Evolutionary conservation across 805 yeast genomes (phyloP), one percentile per base, ranked within the genome.

Genomic region (Metschnikowia peoriensis): DNA sequence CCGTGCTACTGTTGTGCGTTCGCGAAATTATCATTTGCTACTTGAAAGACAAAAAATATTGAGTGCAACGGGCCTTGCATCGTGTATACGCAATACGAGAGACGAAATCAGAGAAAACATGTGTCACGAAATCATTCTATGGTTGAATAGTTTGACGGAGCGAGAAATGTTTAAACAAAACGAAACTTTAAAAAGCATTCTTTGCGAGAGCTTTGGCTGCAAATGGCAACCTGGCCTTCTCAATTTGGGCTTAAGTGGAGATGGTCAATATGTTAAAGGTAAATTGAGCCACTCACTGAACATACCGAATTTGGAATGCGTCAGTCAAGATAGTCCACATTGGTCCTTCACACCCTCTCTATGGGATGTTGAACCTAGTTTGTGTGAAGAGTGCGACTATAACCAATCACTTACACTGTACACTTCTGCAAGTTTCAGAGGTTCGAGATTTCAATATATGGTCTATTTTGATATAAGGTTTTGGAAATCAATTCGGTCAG

Each of bases 31-130:
- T 6, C 69, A 68, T 0, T 72, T 77, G 8, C 66, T 89, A 37
- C 53, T 81, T 38, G 80, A 75, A 38, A 73, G 85, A 37, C 86
- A 86, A 60, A 69, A 70, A n/a, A 69, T 77, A 2, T 67, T 89
- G 32, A 79, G 81, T 22, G 70, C 83, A 0, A 84, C 89, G 0
- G 91, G 91, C 0, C 71, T 88, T 16, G 79, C 85, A 1, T 78
- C 86, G 1, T 79, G 88, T 45, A 84, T 90, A 14, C 71, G 89
- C 50, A 80, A 84, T 48, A 75, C 82, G 15, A 72, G 91, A 51
- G 96, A 89, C 62, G 71, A 81, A 7, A 86, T 88, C 63, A 73
- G 94, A 48, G 96, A 90, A 63, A 92, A 87, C 52, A 84, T 88
- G 88, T 84, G 87, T 58, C 84, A 81, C 41, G 90, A 85, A 55